Evolutionary conservation across 2,329 filamentous ascomycete genomes (phyloP).

Genomic region (Chaetomium sp.): DNA sequence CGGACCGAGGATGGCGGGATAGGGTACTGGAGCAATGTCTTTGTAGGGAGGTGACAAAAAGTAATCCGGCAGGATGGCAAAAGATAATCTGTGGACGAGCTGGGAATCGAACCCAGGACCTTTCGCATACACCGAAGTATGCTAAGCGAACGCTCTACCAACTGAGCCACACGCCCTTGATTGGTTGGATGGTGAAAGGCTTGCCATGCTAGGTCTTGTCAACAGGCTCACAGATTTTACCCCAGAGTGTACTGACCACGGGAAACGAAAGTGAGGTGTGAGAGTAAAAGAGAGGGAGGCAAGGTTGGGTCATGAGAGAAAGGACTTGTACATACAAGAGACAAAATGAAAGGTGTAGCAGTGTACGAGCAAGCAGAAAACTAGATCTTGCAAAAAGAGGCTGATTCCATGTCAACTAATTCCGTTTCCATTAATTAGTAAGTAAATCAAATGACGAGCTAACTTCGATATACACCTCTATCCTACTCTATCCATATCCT

Average conservation of each 20-base stretch:
- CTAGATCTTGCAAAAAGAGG: background rate
- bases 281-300: background rate
- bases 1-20: background rate
- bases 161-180: slow-evolving; percentile 33
- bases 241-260: background rate
- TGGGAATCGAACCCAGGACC: slow-evolving; percentile 35
- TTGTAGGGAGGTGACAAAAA: background rate
- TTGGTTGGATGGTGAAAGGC: background rate
- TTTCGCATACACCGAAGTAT: slow-evolving; percentile 27
- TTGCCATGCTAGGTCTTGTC: background rate
- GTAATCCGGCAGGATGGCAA: background rate
- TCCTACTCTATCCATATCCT: background rate
- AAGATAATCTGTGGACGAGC: slow-evolving; percentile 28
- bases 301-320: background rate
- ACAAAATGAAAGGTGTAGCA: no score
- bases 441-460: background rate
- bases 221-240: background rate
- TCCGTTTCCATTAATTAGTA: no score
- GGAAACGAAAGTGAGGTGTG: background rate
- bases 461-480: slow-evolving; percentile 1
- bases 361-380: no score
- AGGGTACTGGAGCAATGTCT: background rate
- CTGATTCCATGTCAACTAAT: background rate
- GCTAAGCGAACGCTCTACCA: slow-evolving; percentile 34
- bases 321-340: no score